A percentile compares a stretch with the other conserved stretches of the same genome.
Conservation (phyloP, 306 rosid genomes). For the Cicer cuneatum region DNA sequence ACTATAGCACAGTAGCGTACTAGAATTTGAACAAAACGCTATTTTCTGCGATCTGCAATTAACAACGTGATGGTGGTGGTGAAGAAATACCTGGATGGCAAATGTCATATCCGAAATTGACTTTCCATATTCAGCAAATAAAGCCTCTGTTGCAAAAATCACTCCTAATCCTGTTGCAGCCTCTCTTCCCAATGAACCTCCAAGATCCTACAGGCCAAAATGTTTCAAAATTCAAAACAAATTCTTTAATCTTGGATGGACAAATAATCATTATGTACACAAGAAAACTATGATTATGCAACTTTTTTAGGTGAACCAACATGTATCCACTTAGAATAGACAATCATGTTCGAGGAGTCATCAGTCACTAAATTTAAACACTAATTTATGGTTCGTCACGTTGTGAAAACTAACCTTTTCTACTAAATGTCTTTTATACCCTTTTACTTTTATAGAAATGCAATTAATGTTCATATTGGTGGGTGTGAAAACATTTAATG, state of each 20-base stretch:
- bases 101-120: conserved; percentile 57
- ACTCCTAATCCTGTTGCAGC: conserved; percentile 72
- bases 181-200: conserved; percentile 77
- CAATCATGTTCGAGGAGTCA: too few species aligned
- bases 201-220: conserved; percentile 61
- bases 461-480: too few species aligned
- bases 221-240: conserved; percentile 1
- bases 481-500: too few species aligned
- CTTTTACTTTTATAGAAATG: too few species aligned
- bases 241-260: neutral
- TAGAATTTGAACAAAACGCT: neutral
- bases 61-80: neutral
- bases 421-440: too few species aligned
- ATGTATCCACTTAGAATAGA: too few species aligned
- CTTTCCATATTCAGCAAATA: conserved; percentile 65
- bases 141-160: conserved; percentile 65
- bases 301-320: too few species aligned
- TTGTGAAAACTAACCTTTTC: too few species aligned
- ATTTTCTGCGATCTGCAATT: neutral
- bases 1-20: neutral
- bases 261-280: conserved; percentile 13
- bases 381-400: too few species aligned
- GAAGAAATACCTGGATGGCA: conserved; percentile 61
- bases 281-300: neutral
- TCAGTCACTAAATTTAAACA: too few species aligned